Evolutionary conservation across 2,329 filamentous ascomycete genomes (phyloP).

Genomic region (Ascochyta viciae-villosae): DNA sequence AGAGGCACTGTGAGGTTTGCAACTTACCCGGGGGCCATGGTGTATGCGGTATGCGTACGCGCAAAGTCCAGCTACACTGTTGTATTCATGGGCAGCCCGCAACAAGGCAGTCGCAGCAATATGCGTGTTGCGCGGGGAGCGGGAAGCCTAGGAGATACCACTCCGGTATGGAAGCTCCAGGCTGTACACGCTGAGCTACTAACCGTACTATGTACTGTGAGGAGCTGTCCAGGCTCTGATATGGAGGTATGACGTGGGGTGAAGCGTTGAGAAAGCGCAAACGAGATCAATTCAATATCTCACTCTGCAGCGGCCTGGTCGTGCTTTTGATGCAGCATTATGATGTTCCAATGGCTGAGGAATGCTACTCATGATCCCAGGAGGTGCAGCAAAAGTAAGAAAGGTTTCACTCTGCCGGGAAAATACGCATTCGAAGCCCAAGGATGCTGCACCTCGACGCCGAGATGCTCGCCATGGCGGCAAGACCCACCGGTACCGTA

Average conservation of each 20-base stretch:
- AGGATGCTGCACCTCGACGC: constrained; percentile 12
- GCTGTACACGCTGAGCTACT: background rate
- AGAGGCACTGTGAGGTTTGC: too few relatives aligned
- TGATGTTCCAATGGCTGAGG: constrained; percentile 3
- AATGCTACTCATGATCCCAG: constrained; percentile 13
- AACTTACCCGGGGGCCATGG: constrained; percentile 17
- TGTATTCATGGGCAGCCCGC: constrained; percentile 2
- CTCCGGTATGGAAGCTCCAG: background rate
- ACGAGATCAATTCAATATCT: constrained; percentile 9
- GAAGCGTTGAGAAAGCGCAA: constrained; percentile 16
- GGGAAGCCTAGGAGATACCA: background rate
- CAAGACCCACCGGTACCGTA: constrained; percentile 5
- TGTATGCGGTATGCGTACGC: background rate
- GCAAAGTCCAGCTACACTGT: constrained; percentile 1
- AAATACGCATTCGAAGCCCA: constrained; percentile 6
- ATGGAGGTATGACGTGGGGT: constrained; percentile 18
- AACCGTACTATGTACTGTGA: constrained; percentile 4
- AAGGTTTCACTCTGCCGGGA: constrained; percentile 11
- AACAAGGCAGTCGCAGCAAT: background rate
- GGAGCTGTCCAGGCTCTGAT: background rate
- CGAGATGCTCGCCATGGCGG: constrained; percentile 15
- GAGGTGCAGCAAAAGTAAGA: constrained; percentile 10
- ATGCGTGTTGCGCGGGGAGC: background rate
- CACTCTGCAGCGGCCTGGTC: constrained; percentile 3
- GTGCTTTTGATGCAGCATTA: constrained; percentile 16